Conservation (phyloP, 2,329 filamentous ascomycete species). For the Penicillium sp. region DNA sequence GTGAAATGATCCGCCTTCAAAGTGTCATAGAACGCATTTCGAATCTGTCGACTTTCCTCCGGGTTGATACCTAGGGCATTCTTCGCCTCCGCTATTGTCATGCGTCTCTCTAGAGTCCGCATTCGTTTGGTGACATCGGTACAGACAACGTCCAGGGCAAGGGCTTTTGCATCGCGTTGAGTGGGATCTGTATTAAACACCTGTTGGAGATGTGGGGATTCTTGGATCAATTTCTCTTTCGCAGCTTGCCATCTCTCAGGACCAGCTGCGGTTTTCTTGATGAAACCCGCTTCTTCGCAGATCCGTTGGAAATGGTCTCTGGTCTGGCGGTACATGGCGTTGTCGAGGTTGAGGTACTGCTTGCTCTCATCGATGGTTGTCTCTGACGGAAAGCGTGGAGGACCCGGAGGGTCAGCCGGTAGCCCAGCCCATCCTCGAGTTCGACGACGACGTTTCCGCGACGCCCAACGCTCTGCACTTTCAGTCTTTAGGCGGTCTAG, state of each 20-base stretch:
- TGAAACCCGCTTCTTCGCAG: slow-evolving; percentile 57
- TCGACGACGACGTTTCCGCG: slow-evolving; percentile 59
- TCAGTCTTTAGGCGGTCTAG: slow-evolving; percentile 49
- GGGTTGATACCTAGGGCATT: slow-evolving; percentile 61
- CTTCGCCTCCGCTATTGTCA: slow-evolving; percentile 67
- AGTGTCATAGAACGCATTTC: slow-evolving; percentile 57
- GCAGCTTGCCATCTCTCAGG: slow-evolving; percentile 63
- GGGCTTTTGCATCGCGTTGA: slow-evolving; percentile 52
- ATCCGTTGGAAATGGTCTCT: slow-evolving; percentile 61
- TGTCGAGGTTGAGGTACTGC: slow-evolving; percentile 57
- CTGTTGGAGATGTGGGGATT: slow-evolving; percentile 55
- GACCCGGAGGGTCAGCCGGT: slow-evolving; percentile 58
- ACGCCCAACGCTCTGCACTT: slow-evolving; percentile 54
- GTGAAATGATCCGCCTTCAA: slow-evolving; percentile 59
- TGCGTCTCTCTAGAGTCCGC: slow-evolving; percentile 55
- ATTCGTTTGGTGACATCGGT: slow-evolving; percentile 74
- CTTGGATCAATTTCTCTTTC: slow-evolving; percentile 59
- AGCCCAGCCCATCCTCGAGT: slow-evolving; percentile 60
- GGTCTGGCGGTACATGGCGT: slow-evolving; percentile 54
- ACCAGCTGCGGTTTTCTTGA: slow-evolving; percentile 68
- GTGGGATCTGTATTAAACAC: slow-evolving; percentile 53
- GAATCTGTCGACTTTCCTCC: slow-evolving; percentile 57
- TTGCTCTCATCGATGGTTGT: slow-evolving; percentile 74
- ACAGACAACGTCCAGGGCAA: slow-evolving; percentile 70
- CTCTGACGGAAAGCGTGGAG: slow-evolving; percentile 70